phyloP scores from a whole-genome alignment of 495 filamentous ascomycete genomes.

The Penicillium soppii region DNA sequence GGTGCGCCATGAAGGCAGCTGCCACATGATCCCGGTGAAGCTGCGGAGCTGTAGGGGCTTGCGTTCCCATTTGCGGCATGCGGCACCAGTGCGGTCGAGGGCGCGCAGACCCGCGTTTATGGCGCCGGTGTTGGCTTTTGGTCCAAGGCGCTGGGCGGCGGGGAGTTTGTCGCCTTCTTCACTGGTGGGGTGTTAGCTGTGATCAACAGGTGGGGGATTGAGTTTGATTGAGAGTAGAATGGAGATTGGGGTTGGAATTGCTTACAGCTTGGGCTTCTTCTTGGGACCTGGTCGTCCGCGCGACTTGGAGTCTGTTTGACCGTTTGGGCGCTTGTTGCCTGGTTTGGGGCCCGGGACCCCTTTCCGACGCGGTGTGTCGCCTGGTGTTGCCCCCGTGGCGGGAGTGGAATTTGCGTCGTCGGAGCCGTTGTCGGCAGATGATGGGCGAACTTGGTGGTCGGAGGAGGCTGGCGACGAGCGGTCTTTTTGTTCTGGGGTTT shows the following conservation, averaged over 20 bases:
- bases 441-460: conserved; percentile 51
- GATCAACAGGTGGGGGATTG: no score
- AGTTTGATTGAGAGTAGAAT: no score
- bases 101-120: conserved; percentile 96
- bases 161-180: conserved; percentile 59
- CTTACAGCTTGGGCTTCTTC: conserved; percentile 88
- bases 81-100: conserved; percentile 83
- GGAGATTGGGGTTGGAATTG: neutral
- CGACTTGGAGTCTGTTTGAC: conserved; percentile 64
- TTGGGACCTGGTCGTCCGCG: conserved; percentile 90
- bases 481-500: conserved; percentile 27
- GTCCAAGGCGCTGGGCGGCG: conserved; percentile 77
- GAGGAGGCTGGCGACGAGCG: conserved; percentile 48
- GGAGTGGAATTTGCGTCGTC: conserved; percentile 56
- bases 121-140: conserved; percentile 95
- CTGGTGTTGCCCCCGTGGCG: conserved; percentile 49
- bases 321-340: conserved; percentile 58
- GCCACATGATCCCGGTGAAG: conserved; percentile 89
- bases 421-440: conserved; percentile 52
- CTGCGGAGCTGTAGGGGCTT: conserved; percentile 81
- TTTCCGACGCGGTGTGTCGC: conserved; percentile 56
- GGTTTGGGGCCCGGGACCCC: conserved; percentile 56
- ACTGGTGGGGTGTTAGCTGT: conserved; percentile 34
- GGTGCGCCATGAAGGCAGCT: conserved; percentile 79
- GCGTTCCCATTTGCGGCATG: conserved; percentile 88